Base-by-base conservation (phyloP, 2,329 filamentous ascomycete species). In the Drechslera avenae region DNA sequence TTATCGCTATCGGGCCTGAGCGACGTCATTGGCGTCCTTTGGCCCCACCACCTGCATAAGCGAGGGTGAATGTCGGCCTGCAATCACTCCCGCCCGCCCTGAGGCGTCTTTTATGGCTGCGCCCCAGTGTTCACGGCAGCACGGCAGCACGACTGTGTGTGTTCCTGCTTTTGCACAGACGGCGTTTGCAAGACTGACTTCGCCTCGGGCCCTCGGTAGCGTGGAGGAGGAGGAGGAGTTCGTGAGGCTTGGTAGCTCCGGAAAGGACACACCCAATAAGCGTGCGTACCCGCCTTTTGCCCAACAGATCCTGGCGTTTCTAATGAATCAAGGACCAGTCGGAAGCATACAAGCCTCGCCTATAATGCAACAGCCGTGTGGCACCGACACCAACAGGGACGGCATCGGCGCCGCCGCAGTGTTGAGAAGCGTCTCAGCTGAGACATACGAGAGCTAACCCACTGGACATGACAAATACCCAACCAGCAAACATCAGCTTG, bases 1-100 rank as follows among this genome's bases (percentile, higher is more conserved):
- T 63, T 64, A 63, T 64, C 61, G 56, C 57, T 64, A 64, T 63
- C 61, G 56, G 39, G n/a, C 39, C 43, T 34, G 19, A 3, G 46
- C 59, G 61, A 61, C 59, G 56, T 60, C 56, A 66, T 60, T 66
- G 61, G 63, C 30, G 33, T 34, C 18, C 18, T 16, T 31, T 36
- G n/a, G 45, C 48, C 56, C 47, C 49, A 50, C 37, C 30, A 40
- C 28, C 35, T 33, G 39, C 26, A 28, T 28, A 52, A 51, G 46
- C 52, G 50, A 59, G 42, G 39, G 49, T 61, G 57, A 56, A 57
- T 48, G 47, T 21, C 41, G 39, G 42, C 46, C 32, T 17, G 35
- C 36, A 30, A 32, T 34, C 50, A 52, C 54, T 57, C 54, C 18
- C 40, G 23, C 14, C 37, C 40, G n/a, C n/a, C 31, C 31, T n/a